Evolutionary conservation across 148 eudicot genomes (phyloP), one percentile per base, ranked within the genome.

Genomic region (Rhododendron mucronatum): DNA sequence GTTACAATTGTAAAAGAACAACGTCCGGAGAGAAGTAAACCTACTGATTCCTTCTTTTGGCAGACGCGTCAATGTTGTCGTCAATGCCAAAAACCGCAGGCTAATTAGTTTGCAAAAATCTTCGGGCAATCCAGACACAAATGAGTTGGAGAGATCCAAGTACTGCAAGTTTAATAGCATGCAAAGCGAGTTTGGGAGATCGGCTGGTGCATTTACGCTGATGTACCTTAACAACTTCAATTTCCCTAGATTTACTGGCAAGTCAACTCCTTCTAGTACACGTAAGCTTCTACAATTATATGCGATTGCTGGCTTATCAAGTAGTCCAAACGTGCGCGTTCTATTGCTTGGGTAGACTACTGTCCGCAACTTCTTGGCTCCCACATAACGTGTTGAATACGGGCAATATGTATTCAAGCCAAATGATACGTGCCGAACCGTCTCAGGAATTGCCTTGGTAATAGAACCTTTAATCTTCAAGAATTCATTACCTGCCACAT

Each of bases 1-100:
- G 4, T 0, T 0, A 73, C 12, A 28, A 13, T 0, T 2, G 4
- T 3, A 12, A 73, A 73, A 7, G 7, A 0, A 4, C 3, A 73
- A 16, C 2, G 9, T 74, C 78, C 20, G 47, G n/a, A 74, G 78
- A 74, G 47, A 35, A 74, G 78, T 35, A 7, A 74, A 74, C 71
- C 30, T 37, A 74, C 47, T 0, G 3, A 74, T 16, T 1, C 7
- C 45, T 37, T 18, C 6, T 35, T 74, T 23, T 37, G 78, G n/a
- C 3, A 74, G 18, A 35, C n/a, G 4, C 3, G n/a, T 35, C 78
- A 37, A 16, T 4, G 0, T 16, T 5, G n/a, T 14, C 7, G 13
- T 0, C 37, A 74, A 74, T 0, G 0, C 1, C 78, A 74, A 74
- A 74, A 16, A 74, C 12, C 78, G 78, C 45, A 74, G 23, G 44